These are phyloP conservation scores for Madurella fahalii DNA, from an alignment of 2,329 filamentous ascomycete species.

Conservation along the genomic window DNA sequence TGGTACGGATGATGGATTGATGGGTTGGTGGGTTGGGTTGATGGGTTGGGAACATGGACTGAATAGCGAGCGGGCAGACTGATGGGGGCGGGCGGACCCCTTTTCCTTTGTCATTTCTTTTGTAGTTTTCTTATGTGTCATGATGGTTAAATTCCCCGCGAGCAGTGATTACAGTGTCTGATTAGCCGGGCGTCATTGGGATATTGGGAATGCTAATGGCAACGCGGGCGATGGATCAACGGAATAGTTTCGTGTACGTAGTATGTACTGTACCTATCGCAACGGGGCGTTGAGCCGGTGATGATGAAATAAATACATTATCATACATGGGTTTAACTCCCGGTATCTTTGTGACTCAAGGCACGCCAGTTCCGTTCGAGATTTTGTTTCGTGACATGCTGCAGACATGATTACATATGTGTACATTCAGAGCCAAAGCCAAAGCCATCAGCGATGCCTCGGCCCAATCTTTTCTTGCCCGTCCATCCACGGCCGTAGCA, in stretches of 20 bases:
- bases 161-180: neutral
- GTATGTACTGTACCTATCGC: neutral
- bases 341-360: too few relatives aligned
- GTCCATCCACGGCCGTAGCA: constrained; percentile 79
- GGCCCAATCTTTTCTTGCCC: constrained; percentile 61
- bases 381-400: too few relatives aligned
- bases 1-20: constrained; percentile 3
- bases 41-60: neutral
- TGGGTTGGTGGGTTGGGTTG: constrained; percentile 6
- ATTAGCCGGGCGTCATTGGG: constrained; percentile 5
- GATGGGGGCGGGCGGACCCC: neutral
- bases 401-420: neutral
- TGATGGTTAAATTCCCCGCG: neutral
- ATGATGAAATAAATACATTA: neutral
- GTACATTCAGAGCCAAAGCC: neutral
- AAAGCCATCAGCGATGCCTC: constrained; percentile 13
- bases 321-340: too few relatives aligned
- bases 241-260: neutral
- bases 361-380: too few relatives aligned
- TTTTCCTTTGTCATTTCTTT: constrained; percentile 15
- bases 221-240: neutral
- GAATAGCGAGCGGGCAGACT: neutral
- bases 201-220: neutral
- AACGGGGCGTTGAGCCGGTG: neutral
- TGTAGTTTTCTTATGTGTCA: constrained; percentile 10